Evolutionary conservation across 768 basidiomycete species (phyloP).

Genomic region (Trametes coccinea): DNA sequence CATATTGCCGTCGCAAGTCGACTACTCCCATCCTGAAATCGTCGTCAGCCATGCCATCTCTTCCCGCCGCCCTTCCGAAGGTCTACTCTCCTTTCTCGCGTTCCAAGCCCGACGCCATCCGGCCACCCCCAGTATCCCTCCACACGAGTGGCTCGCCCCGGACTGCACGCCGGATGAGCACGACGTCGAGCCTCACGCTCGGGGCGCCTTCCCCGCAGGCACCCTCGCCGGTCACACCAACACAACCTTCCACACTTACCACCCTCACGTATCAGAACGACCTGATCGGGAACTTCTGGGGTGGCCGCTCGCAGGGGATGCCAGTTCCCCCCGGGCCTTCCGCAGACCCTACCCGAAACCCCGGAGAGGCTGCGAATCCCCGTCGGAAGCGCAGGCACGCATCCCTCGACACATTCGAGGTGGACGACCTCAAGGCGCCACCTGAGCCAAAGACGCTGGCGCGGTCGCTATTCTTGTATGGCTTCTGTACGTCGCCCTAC

Average conservation of each 20-base stretch:
- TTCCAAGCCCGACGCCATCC: not conserved
- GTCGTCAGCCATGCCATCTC: not conserved
- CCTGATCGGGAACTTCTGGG: conserved; percentile 13
- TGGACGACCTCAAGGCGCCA: not conserved
- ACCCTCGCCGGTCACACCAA: not conserved
- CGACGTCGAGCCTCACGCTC: conserved; percentile 4
- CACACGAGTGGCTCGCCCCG: not conserved
- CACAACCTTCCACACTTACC: not conserved
- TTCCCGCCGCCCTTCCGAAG: not conserved
- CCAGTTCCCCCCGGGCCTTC: not conserved
- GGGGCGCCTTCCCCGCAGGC: not conserved
- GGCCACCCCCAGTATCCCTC: not conserved
- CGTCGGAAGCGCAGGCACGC: not conserved
- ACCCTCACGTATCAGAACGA: conserved; percentile 2
- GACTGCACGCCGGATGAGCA: not conserved
- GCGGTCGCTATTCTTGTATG: conserved; percentile 9
- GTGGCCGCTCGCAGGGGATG: not conserved
- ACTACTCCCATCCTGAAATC: not conserved
- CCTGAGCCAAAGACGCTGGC: conserved; percentile 14
- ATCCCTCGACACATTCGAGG: not conserved
- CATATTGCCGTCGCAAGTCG: conserved; percentile 6
- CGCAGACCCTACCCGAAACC: not conserved
- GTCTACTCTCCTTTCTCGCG: not conserved
- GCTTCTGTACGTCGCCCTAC: conserved; percentile 11
- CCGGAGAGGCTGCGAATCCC: not conserved